Evolutionary conservation across 2,329 filamentous ascomycete species (phyloP).

Genomic region (Cladophialophora psammophila): DNA sequence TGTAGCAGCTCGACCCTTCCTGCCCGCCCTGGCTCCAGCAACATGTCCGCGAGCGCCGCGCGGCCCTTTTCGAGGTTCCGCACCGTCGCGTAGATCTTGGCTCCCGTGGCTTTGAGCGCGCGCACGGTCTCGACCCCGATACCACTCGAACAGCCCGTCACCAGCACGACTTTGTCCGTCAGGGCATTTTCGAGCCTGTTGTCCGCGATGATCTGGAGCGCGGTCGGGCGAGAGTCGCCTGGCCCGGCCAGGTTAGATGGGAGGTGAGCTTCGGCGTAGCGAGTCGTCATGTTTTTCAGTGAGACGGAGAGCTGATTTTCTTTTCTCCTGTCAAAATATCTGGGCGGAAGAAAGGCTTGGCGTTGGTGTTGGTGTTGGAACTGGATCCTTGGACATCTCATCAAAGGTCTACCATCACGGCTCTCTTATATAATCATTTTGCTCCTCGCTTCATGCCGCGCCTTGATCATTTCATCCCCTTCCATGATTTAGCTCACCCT

Average conservation of each 20-base stretch:
- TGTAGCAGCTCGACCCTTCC: constrained; percentile 45
- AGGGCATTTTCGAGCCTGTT: constrained; percentile 38
- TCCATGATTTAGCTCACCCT: neutral
- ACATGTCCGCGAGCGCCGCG: constrained; percentile 39
- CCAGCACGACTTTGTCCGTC: constrained; percentile 47
- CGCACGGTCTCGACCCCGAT: constrained; percentile 51
- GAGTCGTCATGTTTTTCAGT: constrained; percentile 31
- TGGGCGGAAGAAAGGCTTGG: neutral
- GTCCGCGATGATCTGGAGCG: constrained; percentile 40
- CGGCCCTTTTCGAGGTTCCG: constrained; percentile 48
- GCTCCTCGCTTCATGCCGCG: no score
- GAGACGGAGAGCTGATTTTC: neutral
- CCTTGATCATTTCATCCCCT: neutral
- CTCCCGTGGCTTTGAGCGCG: constrained; percentile 49
- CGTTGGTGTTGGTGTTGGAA: neutral
- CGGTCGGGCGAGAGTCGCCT: constrained; percentile 40
- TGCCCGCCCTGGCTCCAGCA: constrained; percentile 28
- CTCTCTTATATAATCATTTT: no score
- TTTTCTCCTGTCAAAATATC: no score
- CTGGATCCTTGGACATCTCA: neutral
- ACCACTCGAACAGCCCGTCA: constrained; percentile 51
- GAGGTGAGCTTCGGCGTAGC: constrained; percentile 41
- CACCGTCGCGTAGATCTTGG: constrained; percentile 48
- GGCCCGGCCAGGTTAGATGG: constrained; percentile 34
- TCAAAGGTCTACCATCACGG: no score